Conservation (phyloP, 2,329 filamentous ascomycete species). For the Alternaria triticimaculans region DNA sequence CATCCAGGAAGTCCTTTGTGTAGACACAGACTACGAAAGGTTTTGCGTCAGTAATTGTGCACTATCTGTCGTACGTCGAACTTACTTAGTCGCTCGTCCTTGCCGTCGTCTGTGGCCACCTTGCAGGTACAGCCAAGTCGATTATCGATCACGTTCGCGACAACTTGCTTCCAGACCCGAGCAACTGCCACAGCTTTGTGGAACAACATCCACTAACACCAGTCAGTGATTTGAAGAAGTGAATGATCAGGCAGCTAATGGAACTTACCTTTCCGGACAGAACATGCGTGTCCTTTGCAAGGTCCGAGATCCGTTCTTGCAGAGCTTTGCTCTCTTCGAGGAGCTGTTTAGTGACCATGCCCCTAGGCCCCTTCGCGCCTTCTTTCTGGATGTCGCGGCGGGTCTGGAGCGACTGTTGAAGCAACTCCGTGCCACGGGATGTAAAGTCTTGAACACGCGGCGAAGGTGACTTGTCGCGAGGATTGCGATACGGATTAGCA, state of each 20-base stretch:
- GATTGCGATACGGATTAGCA: slow-evolving; percentile 65
- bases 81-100: slow-evolving; percentile 61
- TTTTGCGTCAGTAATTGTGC: neutral
- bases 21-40: slow-evolving; percentile 67
- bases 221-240: slow-evolving; percentile 9
- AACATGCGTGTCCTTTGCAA: slow-evolving; percentile 66
- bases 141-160: slow-evolving; percentile 69
- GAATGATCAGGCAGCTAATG: neutral
- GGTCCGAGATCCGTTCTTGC: slow-evolving; percentile 62
- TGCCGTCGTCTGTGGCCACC: slow-evolving; percentile 65
- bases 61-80: neutral
- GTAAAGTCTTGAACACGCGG: slow-evolving; percentile 59
- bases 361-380: slow-evolving; percentile 56
- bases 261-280: slow-evolving; percentile 68
- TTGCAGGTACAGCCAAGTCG: slow-evolving; percentile 77
- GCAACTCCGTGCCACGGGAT: slow-evolving; percentile 62
- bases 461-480: slow-evolving; percentile 30
- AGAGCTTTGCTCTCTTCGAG: slow-evolving; percentile 52
- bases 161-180: slow-evolving; percentile 70
- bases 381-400: slow-evolving; percentile 59
- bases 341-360: slow-evolving; percentile 48
- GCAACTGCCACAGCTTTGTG: slow-evolving; percentile 62
- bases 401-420: slow-evolving; percentile 57
- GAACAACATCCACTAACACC: slow-evolving; percentile 75
- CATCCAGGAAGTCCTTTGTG: slow-evolving; percentile 75